These are phyloP conservation scores for Hirsutella rhossiliensis DNA, from an alignment of 2,329 filamentous ascomycete species.

Conservation along the genomic window DNA sequence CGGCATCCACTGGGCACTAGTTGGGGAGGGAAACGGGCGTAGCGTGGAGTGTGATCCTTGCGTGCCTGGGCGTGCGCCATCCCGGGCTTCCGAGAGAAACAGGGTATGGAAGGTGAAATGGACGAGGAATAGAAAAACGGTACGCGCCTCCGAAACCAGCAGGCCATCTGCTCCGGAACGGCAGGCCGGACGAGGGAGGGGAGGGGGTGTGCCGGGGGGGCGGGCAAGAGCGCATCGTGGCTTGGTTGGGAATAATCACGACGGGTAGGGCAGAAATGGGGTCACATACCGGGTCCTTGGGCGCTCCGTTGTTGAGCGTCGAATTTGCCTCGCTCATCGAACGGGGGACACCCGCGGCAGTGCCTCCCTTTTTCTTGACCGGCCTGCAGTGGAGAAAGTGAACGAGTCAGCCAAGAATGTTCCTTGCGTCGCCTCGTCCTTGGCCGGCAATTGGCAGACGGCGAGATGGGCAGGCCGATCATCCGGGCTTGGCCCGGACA, in stretches of 20 bases:
- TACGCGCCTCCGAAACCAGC: neutral
- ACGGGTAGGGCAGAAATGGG: neutral
- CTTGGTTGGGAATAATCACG: neutral
- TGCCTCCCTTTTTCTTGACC: constrained; percentile 57
- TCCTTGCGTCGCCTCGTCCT: neutral
- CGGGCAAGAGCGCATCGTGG: too few species aligned
- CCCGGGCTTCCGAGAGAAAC: neutral
- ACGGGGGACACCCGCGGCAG: constrained; percentile 56
- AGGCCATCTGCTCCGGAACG: too few species aligned
- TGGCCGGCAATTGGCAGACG: neutral
- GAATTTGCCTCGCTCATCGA: constrained; percentile 51
- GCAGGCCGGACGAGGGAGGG: too few species aligned
- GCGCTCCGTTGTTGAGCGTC: constrained; percentile 43
- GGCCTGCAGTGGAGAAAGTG: constrained; percentile 38
- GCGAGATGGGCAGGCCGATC: too few species aligned
- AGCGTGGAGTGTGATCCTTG: neutral
- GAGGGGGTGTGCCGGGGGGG: too few species aligned
- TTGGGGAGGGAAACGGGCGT: neutral
- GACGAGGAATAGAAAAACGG: neutral
- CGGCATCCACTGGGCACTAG: neutral
- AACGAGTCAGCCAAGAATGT: neutral
- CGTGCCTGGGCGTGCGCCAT: neutral
- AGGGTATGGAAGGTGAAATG: neutral
- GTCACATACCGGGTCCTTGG: constrained; percentile 39
- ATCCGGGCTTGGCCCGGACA: too few species aligned